These are phyloP conservation scores for Zelopaecilomyces penicillatus DNA, from an alignment of 2,329 filamentous ascomycete genomes.

Conservation along the genomic window DNA sequence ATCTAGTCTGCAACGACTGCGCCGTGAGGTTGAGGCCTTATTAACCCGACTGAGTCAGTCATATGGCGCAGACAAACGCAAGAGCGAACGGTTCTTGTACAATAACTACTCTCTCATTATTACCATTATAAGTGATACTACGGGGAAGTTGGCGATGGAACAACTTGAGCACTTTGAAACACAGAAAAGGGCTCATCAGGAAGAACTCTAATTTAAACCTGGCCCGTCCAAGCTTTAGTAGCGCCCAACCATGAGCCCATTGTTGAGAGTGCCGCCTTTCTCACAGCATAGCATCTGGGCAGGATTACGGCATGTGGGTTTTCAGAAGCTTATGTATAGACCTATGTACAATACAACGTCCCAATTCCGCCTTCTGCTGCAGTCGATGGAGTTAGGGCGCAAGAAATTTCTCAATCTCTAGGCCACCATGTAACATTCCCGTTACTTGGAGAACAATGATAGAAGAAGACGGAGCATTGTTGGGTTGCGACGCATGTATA, in stretches of 20 bases:
- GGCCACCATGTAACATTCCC: neutral
- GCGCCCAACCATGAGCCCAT: no score
- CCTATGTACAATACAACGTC: no score
- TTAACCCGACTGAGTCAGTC: conserved; percentile 67
- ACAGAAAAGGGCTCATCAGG: conserved; percentile 51
- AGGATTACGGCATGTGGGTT: neutral
- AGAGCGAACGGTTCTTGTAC: conserved; percentile 78
- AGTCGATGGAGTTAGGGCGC: no score
- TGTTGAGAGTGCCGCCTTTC: no score
- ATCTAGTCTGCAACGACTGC: conserved; percentile 67
- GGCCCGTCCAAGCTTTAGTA: no score
- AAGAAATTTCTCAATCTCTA: no score
- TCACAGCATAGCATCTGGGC: conserved; percentile 3
- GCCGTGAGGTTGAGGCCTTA: conserved; percentile 76
- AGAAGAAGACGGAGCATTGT: conserved; percentile 18
- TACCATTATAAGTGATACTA: conserved; percentile 77
- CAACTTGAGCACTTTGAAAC: conserved; percentile 67
- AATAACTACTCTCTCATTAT: conserved; percentile 95
- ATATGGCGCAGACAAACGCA: conserved; percentile 66
- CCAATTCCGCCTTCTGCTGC: no score
- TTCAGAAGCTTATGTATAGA: no score
- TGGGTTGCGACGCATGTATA: conserved; percentile 53
- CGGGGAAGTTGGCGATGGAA: conserved; percentile 65
- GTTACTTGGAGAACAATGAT: conserved; percentile 17
- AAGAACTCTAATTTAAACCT: no score